phyloP scores from a whole-genome alignment of 2,329 filamentous ascomycete species.

The Xylogone sp. region DNA sequence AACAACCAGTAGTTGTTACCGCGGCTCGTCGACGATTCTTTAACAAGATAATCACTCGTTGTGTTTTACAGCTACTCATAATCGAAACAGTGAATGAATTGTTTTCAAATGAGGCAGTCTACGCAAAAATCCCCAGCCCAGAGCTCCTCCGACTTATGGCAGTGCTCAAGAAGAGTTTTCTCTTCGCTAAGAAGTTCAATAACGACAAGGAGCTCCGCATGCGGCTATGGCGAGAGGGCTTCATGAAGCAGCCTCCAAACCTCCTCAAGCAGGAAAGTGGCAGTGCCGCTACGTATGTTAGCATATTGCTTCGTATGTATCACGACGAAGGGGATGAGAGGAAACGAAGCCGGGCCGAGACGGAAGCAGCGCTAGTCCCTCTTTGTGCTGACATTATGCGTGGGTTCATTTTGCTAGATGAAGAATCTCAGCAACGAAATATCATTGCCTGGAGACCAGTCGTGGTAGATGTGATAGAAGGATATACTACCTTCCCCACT shows the following conservation, averaged over 20 bases:
- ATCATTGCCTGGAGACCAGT: constrained; percentile 97
- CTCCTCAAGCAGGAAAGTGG: constrained; percentile 95
- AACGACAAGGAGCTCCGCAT: constrained; percentile 94
- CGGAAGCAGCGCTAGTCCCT: constrained; percentile 87
- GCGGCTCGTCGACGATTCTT: constrained; percentile 92
- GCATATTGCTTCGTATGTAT: constrained; percentile 96
- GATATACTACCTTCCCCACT: constrained; percentile 79
- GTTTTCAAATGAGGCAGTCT: constrained; percentile 95
- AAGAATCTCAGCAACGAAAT: constrained; percentile 95
- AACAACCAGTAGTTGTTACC: constrained; percentile 88
- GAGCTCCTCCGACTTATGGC: constrained; percentile 92
- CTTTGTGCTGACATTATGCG: constrained; percentile 92
- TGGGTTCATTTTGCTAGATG: constrained; percentile 80
- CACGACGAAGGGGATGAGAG: constrained; percentile 83
- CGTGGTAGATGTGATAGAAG: constrained; percentile 93
- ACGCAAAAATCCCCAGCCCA: constrained; percentile 83
- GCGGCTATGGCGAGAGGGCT: constrained; percentile 92
- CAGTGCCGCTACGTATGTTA: constrained; percentile 89
- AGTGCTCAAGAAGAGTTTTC: constrained; percentile 90
- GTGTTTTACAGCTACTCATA: constrained; percentile 95
- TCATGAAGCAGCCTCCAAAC: constrained; percentile 99
- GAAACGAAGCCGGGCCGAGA: constrained; percentile 72
- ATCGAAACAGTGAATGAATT: constrained; percentile 99
- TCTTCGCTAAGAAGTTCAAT: constrained; percentile 97
- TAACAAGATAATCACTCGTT: constrained; percentile 98